Evolutionary conservation across 768 basidiomycete species (phyloP).

Genomic region (Lactarius hatsudake): DNA sequence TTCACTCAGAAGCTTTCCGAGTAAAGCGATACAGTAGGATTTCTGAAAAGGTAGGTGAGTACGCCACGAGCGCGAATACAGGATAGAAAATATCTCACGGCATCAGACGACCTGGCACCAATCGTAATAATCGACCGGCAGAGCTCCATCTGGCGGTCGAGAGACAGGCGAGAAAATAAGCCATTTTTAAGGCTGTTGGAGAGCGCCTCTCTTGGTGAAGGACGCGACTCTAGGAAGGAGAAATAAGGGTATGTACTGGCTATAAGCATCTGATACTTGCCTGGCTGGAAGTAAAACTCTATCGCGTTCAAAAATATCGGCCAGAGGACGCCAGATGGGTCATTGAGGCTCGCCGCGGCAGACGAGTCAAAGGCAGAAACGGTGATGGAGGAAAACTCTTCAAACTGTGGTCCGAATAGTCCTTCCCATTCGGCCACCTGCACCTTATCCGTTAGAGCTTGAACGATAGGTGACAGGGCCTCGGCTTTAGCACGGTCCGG

Average conservation of each 20-base stretch:
- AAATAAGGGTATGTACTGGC: conserved; percentile 8
- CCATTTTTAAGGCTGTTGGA: conserved; percentile 48
- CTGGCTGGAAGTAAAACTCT: conserved; percentile 44
- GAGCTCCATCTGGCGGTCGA: conserved; percentile 54
- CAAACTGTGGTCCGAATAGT: conserved; percentile 40
- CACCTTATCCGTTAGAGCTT: conserved; percentile 34
- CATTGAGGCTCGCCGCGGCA: conserved; percentile 45
- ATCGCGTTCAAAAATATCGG: conserved; percentile 45
- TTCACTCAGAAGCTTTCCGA: conserved; percentile 50
- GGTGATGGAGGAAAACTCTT: conserved; percentile 35
- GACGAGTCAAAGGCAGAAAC: conserved; percentile 54
- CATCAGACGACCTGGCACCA: conserved; percentile 45
- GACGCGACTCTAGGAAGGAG: conserved; percentile 39
- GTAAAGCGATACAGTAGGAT: conserved; percentile 43
- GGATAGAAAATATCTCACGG: conserved; percentile 40
- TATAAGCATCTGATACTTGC: conserved; percentile 32
- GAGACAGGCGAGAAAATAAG: conserved; percentile 51
- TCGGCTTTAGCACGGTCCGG: conserved; percentile 49
- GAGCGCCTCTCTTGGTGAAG: conserved; percentile 41
- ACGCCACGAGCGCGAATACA: background rate
- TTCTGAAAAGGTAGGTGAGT: conserved; percentile 12
- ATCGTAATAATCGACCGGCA: conserved; percentile 56
- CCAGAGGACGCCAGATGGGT: conserved; percentile 48
- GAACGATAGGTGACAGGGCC: conserved; percentile 59
- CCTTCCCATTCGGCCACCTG: background rate